These are phyloP conservation scores for Grosmannia huntii DNA, from an alignment of 2,329 filamentous ascomycete species.

Conservation along the genomic window DNA sequence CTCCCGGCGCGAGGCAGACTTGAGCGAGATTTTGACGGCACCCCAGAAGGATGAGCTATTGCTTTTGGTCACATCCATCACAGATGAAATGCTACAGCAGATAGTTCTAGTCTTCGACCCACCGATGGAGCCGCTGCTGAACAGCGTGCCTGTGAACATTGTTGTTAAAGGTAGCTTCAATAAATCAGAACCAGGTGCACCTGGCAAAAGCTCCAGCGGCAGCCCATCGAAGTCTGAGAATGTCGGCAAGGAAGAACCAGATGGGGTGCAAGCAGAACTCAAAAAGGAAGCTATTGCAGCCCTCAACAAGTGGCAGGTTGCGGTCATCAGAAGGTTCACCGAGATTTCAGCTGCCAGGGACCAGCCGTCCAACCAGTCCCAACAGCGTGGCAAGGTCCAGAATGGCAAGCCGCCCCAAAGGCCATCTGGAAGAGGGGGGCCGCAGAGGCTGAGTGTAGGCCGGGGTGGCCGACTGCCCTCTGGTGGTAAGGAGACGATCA, in stretches of 20 bases:
- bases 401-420: neutral
- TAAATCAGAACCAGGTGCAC: neutral
- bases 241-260: constrained; percentile 49
- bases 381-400: constrained; percentile 6
- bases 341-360: constrained; percentile 48
- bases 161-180: neutral
- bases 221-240: constrained; percentile 8
- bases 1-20: constrained; percentile 33
- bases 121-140: constrained; percentile 9
- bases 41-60: constrained; percentile 39
- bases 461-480: neutral
- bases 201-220: neutral
- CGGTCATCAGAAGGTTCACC: constrained; percentile 55
- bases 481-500: neutral
- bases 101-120: constrained; percentile 36
- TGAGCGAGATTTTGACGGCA: constrained; percentile 34
- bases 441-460: neutral
- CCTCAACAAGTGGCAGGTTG: constrained; percentile 71
- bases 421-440: neutral
- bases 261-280: constrained; percentile 38
- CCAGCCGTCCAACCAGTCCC: constrained; percentile 16
- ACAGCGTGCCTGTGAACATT: neutral
- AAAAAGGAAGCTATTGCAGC: constrained; percentile 56
- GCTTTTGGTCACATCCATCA: constrained; percentile 37
- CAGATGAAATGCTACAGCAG: constrained; percentile 41